phyloP scores from a whole-genome alignment of 371 early-diverging fungal species.

The Saksenaea vasiformis region DNA sequence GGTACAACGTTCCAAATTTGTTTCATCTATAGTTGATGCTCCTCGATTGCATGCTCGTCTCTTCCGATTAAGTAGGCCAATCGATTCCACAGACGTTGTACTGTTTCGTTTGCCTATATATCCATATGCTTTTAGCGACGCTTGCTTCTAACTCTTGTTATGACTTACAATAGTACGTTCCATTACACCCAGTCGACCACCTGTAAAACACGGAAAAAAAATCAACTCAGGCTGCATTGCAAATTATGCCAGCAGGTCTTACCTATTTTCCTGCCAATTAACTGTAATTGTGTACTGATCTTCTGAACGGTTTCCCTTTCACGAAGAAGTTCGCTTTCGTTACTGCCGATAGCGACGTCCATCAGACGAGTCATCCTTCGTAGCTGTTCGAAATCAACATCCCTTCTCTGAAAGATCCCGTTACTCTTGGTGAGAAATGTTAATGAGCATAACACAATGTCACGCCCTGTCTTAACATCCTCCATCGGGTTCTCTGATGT shows the following conservation, averaged over 20 bases:
- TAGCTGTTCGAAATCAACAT: constrained; percentile 25
- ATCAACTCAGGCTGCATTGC: not conserved
- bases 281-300: constrained; percentile 22
- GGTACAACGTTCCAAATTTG: constrained; percentile 4
- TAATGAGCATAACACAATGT: not conserved
- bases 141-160: not conserved
- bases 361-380: constrained; percentile 19
- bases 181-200: constrained; percentile 27
- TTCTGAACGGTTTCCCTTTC: constrained; percentile 16
- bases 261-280: constrained; percentile 36
- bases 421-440: constrained; percentile 17
- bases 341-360: constrained; percentile 33
- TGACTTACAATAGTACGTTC: constrained; percentile 30
- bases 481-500: not conserved
- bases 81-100: constrained; percentile 41
- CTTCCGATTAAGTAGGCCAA: constrained; percentile 31
- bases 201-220: constrained; percentile 11
- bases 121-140: not conserved
- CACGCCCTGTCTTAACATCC: not conserved
- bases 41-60: constrained; percentile 12
- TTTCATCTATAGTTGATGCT: constrained; percentile 15
- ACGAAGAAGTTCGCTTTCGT: constrained; percentile 25
- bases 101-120: constrained; percentile 39
- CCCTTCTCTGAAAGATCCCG: constrained; percentile 20
- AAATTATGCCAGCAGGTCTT: not conserved